Evolutionary conservation across 140 eudicot genomes (phyloP).

Genomic region (Oenanthe javanica): DNA sequence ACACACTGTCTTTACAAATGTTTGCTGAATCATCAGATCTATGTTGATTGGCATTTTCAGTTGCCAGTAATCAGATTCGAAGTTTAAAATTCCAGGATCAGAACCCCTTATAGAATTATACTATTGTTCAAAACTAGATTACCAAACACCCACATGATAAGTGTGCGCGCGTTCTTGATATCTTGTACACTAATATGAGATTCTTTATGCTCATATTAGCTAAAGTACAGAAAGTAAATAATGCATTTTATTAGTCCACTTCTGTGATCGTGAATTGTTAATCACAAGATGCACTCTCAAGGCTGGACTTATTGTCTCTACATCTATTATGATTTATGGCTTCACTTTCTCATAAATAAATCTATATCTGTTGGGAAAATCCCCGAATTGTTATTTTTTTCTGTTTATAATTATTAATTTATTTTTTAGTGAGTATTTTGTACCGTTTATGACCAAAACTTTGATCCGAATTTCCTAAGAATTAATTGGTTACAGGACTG

Average conservation of each 20-base stretch:
- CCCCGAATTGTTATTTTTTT: background rate
- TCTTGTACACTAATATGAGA: background rate
- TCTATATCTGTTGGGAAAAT: background rate
- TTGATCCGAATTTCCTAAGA: background rate
- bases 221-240: background rate
- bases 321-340: background rate
- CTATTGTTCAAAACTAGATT: background rate
- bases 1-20: background rate
- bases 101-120: background rate
- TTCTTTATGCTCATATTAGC: background rate
- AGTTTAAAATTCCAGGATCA: background rate
- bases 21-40: background rate
- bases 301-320: background rate
- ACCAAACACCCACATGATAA: background rate
- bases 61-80: too few species aligned
- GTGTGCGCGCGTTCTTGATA: background rate
- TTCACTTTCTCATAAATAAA: background rate
- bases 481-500: constrained; percentile 50
- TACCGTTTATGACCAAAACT: too few species aligned
- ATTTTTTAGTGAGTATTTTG: background rate
- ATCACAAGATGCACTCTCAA: background rate
- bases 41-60: too few species aligned
- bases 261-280: background rate
- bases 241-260: background rate
- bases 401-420: background rate